Conservation (phyloP, 208 protist genomes). For the Naegleria lovaniensis region DNA sequence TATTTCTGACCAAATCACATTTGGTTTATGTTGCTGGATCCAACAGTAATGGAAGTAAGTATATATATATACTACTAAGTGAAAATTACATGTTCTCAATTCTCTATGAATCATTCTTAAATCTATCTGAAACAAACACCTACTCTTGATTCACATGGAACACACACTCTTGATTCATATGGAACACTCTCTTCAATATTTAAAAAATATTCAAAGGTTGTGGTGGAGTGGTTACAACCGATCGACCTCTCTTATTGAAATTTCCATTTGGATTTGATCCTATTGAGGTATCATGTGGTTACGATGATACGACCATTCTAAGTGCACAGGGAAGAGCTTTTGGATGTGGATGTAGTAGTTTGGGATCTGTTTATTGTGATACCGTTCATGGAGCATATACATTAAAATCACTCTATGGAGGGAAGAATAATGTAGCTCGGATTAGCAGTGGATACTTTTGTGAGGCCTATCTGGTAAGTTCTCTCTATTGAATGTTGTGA, state of each 20-base stretch:
- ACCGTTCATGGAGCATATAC: too few species aligned
- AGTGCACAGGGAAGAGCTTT: neutral
- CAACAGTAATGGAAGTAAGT: neutral
- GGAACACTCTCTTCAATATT: too few species aligned
- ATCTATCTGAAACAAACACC: too few species aligned
- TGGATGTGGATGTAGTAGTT: too few species aligned
- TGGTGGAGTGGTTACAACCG: neutral
- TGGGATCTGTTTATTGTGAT: too few species aligned
- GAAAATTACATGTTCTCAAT: too few species aligned
- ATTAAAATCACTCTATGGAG: too few species aligned
- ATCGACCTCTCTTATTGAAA: neutral
- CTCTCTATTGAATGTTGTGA: too few species aligned
- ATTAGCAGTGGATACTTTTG: neutral
- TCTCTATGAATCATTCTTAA: too few species aligned
- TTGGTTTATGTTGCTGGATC: neutral
- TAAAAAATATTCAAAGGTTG: neutral
- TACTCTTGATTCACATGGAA: too few species aligned
- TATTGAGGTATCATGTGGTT: neutral
- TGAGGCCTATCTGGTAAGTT: neutral
- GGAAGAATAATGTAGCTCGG: neutral
- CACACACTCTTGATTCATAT: too few species aligned
- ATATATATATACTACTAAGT: too few species aligned
- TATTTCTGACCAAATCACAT: neutral
- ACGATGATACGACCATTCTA: neutral
- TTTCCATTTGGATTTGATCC: neutral